Conservation (phyloP, 2,329 filamentous ascomycete species). For the Penicillium italicum region DNA sequence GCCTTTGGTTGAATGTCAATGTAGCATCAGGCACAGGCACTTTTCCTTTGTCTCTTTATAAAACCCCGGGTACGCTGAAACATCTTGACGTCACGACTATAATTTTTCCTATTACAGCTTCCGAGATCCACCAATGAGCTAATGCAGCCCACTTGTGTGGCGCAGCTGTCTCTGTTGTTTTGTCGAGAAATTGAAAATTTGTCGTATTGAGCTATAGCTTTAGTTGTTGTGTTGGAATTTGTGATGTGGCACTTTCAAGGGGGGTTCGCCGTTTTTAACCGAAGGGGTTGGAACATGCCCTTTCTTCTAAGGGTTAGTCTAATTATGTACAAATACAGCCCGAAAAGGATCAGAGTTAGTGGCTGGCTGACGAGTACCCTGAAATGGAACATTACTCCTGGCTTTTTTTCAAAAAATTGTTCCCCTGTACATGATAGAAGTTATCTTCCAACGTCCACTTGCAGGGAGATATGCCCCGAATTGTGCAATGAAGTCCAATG, state of each 20-base stretch:
- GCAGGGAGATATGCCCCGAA: conserved; percentile 15
- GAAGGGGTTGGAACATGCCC: background rate
- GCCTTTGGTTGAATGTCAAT: conserved; percentile 11
- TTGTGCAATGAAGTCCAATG: background rate
- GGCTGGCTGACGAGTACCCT: background rate
- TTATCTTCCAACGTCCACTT: background rate
- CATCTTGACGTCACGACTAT: conserved; percentile 26
- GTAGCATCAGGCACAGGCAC: conserved; percentile 13
- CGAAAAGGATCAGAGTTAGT: background rate
- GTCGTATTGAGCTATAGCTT: background rate
- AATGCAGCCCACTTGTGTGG: conserved; percentile 21
- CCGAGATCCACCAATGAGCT: conserved; percentile 14
- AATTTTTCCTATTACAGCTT: conserved; percentile 6
- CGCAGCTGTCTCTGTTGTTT: conserved; percentile 17
- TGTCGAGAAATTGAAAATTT: background rate
- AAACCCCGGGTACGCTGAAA: conserved; percentile 14
- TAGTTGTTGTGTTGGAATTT: background rate
- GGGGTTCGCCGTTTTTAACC: background rate
- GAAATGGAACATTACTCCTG: background rate
- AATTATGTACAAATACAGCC: background rate
- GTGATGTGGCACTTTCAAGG: background rate
- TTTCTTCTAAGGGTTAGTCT: background rate
- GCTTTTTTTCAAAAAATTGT: background rate
- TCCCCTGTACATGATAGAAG: background rate
- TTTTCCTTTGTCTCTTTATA: background rate